phyloP scores from a whole-genome alignment of 495 filamentous ascomycete species.

The Aspergillus coremiiformis region DNA sequence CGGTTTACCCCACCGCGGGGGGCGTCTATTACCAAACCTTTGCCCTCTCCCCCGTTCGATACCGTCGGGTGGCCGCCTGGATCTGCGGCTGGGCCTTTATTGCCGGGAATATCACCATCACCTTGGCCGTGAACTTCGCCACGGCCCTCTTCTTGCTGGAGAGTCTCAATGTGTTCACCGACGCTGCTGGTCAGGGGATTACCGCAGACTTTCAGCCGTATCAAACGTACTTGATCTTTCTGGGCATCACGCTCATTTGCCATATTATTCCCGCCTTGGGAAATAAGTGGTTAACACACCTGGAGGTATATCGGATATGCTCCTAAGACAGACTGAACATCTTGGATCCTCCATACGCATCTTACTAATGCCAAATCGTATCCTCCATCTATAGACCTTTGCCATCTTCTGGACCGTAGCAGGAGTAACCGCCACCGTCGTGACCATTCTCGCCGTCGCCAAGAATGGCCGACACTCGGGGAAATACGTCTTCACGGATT shows the following conservation, averaged over 20 bases:
- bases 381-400: slow-evolving; percentile 42
- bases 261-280: slow-evolving; percentile 21
- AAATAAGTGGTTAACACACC: slow-evolving; percentile 26
- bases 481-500: slow-evolving; percentile 49
- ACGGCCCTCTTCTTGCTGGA: slow-evolving; percentile 16
- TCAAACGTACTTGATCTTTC: slow-evolving; percentile 53
- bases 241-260: slow-evolving; percentile 44
- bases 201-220: slow-evolving; percentile 18
- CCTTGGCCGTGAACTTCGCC: slow-evolving; percentile 30
- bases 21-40: slow-evolving; percentile 64
- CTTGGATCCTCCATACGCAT: neutral
- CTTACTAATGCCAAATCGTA: slow-evolving; percentile 21
- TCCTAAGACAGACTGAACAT: too few species aligned
- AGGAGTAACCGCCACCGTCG: slow-evolving; percentile 45
- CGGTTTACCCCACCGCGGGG: slow-evolving; percentile 54
- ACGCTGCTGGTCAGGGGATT: slow-evolving; percentile 30
- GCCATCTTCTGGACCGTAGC: slow-evolving; percentile 53
- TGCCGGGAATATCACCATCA: slow-evolving; percentile 52
- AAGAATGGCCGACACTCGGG: slow-evolving; percentile 33
- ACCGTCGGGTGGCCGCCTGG: slow-evolving; percentile 52
- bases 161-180: slow-evolving; percentile 29
- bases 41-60: slow-evolving; percentile 39
- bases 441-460: slow-evolving; percentile 47
- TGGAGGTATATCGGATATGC: slow-evolving; percentile 35
- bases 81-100: slow-evolving; percentile 65